Base-by-base conservation (phyloP, 192 early-diverging fungal genomes). In the Mortierella hygrophila region DNA sequence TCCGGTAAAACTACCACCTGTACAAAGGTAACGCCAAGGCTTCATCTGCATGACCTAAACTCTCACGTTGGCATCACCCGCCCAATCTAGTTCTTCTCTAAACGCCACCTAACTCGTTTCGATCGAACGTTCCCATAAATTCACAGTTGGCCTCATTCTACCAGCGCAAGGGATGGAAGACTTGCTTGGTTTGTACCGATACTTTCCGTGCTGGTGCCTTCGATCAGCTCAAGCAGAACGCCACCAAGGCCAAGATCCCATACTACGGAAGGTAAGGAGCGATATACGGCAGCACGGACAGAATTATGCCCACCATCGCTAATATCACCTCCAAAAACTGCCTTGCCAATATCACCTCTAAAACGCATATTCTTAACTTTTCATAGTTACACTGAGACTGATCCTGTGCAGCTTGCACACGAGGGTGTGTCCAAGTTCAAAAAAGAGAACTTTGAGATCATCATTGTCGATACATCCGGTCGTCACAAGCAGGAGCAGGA, bases 151-250 rank as follows among this genome's bases (percentile, higher is more conserved):
- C 97, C 4, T 92, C 94, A 23, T 92, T 97, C 72, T 99, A 99
- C 87, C 95, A 96, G 88, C 93, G 96, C 71, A 99, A 99, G 87
- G 97, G 97, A 0, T 97, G 95, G 94, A 98, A 98, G 86, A 95
- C 94, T 1, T 94, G 95, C 16, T 86, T 99, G 37, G 97, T 99
- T 13, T 98, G 97, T 77, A 94, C 97, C 4, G 98, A 99, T 88
- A 99, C 98, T 20, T 99, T 98, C 90, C 96, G 98, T 88, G 98
- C 98, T 60, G 98, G 98, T 90, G 98, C 98, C 20, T 98, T 98
- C 88, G 98, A 99, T 90, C 98, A 99, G 91, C 92, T 99, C 78
- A 98, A 97, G 90, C 98, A 99, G 85, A 99, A 99, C 77, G 97
- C 98, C 20, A 96, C 97, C 32, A 96, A 98, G 76, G 98, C 97